Percentiles rank a stretch among this genome's conserved stretches.
phyloP scores from a whole-genome alignment of 345 rosid species.

The Durio zibethinus region DNA sequence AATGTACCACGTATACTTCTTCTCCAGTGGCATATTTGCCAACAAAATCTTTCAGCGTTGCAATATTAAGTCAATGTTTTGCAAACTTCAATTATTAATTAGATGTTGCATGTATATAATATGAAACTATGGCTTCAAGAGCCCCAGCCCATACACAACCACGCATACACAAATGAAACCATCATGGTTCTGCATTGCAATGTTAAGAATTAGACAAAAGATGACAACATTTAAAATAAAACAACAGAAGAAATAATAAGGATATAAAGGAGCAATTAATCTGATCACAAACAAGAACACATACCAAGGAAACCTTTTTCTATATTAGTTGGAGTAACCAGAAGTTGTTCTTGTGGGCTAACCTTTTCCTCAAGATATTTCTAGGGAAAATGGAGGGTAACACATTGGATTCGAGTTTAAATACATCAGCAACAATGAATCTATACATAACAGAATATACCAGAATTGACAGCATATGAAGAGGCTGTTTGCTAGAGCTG shows the following conservation, averaged over 20 bases:
- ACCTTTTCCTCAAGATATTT: slow-evolving; percentile 36
- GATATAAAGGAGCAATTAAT: not conserved
- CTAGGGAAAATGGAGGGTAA: slow-evolving; percentile 23
- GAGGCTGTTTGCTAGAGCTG: slow-evolving; percentile 45
- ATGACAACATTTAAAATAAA: not conserved
- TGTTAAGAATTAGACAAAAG: not conserved
- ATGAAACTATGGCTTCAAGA: not conserved
- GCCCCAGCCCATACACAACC: not conserved
- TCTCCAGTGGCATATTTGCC: slow-evolving; percentile 51
- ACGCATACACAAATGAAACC: not conserved
- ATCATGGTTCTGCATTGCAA: not conserved
- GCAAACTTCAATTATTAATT: not conserved
- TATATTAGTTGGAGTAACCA: slow-evolving; percentile 31
- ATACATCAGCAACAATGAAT: not conserved
- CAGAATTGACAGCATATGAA: slow-evolving; percentile 39
- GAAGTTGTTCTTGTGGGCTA: slow-evolving; percentile 29
- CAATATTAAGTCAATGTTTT: no score
- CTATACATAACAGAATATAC: slow-evolving; percentile 21
- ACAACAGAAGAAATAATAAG: not conserved
- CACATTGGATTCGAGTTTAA: not conserved
- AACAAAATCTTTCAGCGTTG: slow-evolving; percentile 34
- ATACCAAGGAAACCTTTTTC: slow-evolving; percentile 51
- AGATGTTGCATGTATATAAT: not conserved
- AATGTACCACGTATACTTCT: slow-evolving; percentile 41
- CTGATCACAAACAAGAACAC: not conserved